These are phyloP conservation scores for Eucalyptus tenuipes DNA, from an alignment of 345 rosid species.

Conservation along the genomic window DNA sequence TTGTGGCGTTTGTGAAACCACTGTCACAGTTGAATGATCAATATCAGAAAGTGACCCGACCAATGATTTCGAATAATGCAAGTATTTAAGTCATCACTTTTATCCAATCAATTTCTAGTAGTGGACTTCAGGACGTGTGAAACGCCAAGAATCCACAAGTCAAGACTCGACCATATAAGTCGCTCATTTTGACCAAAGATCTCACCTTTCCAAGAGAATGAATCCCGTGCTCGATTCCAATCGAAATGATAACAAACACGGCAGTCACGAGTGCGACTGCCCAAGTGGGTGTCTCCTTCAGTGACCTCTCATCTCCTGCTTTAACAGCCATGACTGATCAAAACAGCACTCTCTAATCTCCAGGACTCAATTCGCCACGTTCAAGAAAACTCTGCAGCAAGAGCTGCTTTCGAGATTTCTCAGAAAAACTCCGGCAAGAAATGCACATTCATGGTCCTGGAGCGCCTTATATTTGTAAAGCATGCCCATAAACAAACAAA, in stretches of 20 bases:
- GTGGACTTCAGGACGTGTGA: neutral
- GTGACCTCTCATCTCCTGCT: constrained; percentile 7
- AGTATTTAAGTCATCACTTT: neutral
- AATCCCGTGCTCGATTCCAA: constrained; percentile 13
- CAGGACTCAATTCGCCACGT: neutral
- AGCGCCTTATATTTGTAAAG: neutral
- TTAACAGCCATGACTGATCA: constrained; percentile 4
- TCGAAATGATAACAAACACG: constrained; percentile 15
- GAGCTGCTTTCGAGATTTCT: neutral
- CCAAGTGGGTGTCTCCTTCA: constrained; percentile 30
- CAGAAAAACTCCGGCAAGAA: neutral
- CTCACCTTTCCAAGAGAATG: constrained; percentile 10
- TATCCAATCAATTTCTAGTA: neutral
- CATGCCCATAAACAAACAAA: neutral
- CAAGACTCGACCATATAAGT: neutral
- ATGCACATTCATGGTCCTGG: neutral
- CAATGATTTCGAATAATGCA: neutral
- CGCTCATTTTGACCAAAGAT: neutral
- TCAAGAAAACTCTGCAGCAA: neutral
- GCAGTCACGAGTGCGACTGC: constrained; percentile 28
- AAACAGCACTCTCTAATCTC: neutral
- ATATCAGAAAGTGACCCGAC: neutral
- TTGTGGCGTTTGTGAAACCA: constrained; percentile 20
- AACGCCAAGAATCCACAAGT: neutral
- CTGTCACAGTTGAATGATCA: neutral